A percentile compares a stretch with the other conserved stretches of the same genome.
Evolutionary conservation across 2,329 filamentous ascomycete species (phyloP).

Genomic region (Aspergillus ustus): DNA sequence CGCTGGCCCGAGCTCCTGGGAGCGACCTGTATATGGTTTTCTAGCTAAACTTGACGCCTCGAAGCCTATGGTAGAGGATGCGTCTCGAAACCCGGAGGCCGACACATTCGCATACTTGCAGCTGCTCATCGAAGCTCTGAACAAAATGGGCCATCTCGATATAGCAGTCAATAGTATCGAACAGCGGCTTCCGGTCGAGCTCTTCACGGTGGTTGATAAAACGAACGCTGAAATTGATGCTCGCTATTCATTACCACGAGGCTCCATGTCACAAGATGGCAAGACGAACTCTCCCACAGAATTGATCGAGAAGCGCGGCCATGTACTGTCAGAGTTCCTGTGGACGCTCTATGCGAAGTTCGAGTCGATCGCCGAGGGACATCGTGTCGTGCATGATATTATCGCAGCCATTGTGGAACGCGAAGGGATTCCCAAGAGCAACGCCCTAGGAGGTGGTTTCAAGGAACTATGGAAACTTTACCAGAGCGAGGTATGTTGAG

Average conservation of each 20-base stretch:
- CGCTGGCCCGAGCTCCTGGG: slow-evolving; percentile 49
- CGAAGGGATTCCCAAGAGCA: slow-evolving; percentile 69
- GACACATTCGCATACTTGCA: slow-evolving; percentile 95
- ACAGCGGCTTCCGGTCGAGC: slow-evolving; percentile 87
- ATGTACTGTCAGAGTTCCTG: slow-evolving; percentile 87
- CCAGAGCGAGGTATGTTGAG: slow-evolving; percentile 74
- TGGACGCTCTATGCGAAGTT: slow-evolving; percentile 96
- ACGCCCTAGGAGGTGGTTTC: slow-evolving; percentile 80
- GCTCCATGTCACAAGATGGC: slow-evolving; percentile 51
- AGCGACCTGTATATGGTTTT: slow-evolving; percentile 61
- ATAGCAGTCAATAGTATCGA: slow-evolving; percentile 88
- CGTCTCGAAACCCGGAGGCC: slow-evolving; percentile 88
- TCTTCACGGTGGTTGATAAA: slow-evolving; percentile 92
- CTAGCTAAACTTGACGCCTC: slow-evolving; percentile 61
- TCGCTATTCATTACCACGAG: slow-evolving; percentile 78
- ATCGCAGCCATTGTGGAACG: slow-evolving; percentile 83
- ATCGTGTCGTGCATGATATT: slow-evolving; percentile 91
- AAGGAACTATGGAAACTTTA: slow-evolving; percentile 98
- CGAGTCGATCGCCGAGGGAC: slow-evolving; percentile 93
- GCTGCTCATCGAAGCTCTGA: slow-evolving; percentile 83
- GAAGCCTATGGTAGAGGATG: slow-evolving; percentile 74
- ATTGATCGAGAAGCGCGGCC: slow-evolving; percentile 76
- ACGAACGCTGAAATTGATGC: slow-evolving; percentile 93
- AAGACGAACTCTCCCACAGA: slow-evolving; percentile 65
- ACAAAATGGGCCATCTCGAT: slow-evolving; percentile 85